A percentile compares a stretch with the other conserved stretches of the same genome.
Evolutionary conservation across 2,329 filamentous ascomycete species (phyloP).

Genomic region (Berkeleyomyces basicola): DNA sequence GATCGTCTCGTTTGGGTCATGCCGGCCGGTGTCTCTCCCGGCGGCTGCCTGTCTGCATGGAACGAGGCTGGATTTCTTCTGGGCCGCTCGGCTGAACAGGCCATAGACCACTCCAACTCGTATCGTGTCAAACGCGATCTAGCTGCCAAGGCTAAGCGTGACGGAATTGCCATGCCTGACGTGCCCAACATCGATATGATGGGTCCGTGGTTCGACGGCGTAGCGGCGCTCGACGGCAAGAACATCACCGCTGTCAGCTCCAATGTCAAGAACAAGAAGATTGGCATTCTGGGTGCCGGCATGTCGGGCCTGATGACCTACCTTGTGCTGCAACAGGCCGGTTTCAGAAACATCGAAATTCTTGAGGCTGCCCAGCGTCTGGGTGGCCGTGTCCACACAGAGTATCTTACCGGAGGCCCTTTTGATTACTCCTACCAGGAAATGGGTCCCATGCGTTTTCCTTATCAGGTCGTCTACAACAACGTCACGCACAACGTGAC

Average conservation of each 20-base stretch:
- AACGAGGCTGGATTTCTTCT: constrained; percentile 16
- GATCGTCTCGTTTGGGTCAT: constrained; percentile 17
- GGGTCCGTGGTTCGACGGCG: constrained; percentile 48
- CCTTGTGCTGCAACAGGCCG: constrained; percentile 32
- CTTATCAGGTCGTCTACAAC: constrained; percentile 33
- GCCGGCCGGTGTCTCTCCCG: constrained; percentile 17
- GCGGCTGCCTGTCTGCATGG: constrained; percentile 28
- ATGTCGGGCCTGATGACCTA: constrained; percentile 48
- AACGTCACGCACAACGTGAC: constrained; percentile 41
- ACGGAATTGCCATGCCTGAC: constrained; percentile 31
- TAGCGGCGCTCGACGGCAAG: constrained; percentile 38
- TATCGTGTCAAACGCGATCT: constrained; percentile 3
- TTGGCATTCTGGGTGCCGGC: constrained; percentile 49
- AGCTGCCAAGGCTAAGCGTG: constrained; percentile 16
- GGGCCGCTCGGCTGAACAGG: constrained; percentile 20
- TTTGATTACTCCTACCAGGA: constrained; percentile 52
- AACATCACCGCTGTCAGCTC: constrained; percentile 27
- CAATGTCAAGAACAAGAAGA: constrained; percentile 36
- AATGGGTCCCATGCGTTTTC: constrained; percentile 50
- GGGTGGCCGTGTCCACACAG: constrained; percentile 47
- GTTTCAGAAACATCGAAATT: constrained; percentile 44
- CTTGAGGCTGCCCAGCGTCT: constrained; percentile 43
- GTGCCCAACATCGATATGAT: constrained; percentile 20
- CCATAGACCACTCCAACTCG: constrained; percentile 14
- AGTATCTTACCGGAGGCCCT: constrained; percentile 42